These are phyloP conservation scores for Wallacemonas sp. DNA, from an alignment of 208 protist species.

Conservation along the genomic window DNA sequence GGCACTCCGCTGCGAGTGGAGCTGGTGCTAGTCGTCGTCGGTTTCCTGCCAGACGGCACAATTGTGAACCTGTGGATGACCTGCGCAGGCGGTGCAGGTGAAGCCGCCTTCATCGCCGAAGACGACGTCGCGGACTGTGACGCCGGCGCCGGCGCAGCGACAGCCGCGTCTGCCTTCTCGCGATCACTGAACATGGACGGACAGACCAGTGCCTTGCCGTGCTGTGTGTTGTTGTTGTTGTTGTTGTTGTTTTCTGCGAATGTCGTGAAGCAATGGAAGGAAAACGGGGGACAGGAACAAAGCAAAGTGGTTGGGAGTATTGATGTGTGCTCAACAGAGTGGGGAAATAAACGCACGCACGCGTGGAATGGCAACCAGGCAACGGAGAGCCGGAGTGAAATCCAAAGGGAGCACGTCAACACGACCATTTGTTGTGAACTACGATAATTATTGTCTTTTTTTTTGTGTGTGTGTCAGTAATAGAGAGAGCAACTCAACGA, in stretches of 20 bases:
- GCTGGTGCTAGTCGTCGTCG: not conserved
- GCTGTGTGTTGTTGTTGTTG: constrained; percentile 9
- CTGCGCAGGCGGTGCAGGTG: too few relatives aligned
- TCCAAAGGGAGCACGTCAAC: too few relatives aligned
- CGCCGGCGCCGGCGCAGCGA: not conserved
- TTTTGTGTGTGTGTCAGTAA: too few relatives aligned
- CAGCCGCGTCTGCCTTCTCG: not conserved
- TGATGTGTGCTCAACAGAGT: not conserved
- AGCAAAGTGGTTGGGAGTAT: too few relatives aligned
- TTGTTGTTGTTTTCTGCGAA: not conserved
- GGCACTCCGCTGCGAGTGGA: not conserved
- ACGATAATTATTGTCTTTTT: too few relatives aligned
- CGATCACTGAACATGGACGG: not conserved
- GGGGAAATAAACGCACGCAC: too few relatives aligned
- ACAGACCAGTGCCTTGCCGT: not conserved
- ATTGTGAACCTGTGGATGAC: constrained; percentile 17
- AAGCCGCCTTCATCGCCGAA: not conserved
- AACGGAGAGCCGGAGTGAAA: too few relatives aligned
- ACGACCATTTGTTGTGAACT: too few relatives aligned
- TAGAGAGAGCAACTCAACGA: too few relatives aligned
- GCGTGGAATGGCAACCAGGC: too few relatives aligned
- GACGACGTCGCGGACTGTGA: not conserved
- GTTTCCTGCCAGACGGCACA: not conserved
- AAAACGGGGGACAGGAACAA: not conserved
- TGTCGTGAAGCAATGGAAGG: not conserved